Base-by-base conservation (phyloP, 208 protist species). In the Trypanosoma melophagium region DNA sequence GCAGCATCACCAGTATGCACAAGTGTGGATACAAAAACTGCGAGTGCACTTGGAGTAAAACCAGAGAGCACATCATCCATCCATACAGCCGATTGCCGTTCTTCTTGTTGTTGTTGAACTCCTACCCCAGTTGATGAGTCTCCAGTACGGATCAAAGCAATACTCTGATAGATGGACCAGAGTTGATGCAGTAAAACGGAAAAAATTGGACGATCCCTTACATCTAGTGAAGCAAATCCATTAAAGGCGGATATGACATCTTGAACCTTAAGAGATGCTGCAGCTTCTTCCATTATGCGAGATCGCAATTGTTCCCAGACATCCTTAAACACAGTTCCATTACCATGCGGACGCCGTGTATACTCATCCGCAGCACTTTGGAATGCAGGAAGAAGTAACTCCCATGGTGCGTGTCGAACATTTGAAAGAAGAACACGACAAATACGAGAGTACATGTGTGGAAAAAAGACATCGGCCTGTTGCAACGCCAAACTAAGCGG, bases 201-300 rank as follows among this genome's bases (percentile, higher is more conserved):
- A 41, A 93, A 95, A 41, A 93, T 60, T 7, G 80, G 74, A 19
- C 56, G 60, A 64, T 95, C 89, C 2, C 59, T 42, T 24, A 66
- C 74, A 75, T 95, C 89, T n/a, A 95, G 77, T 5, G 76, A 77
- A 10, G 89, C 80, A 60, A 95, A 93, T 7, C 64, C 84, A 67
- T 90, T 91, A 35, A 84, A 57, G 14, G 89, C 89, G 7, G 47
- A 61, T 41, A 89, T 45, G 9, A 79, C 75, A 55, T 90, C 79
- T 13, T 60, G 51, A 16, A 79, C 25, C 25, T 5, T n/a, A 19
- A 81, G 66, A 40, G 65, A 64, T 24, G 58, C 45, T 24, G 57
- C 76, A 4, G 71, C 72, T 7, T 73, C 66, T 8, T 66, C 57
- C 60, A 93, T 66, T 35, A 95, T 52, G 14, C 89, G 86, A 22